Conservation (phyloP, 352 stramenopile species). For the Phytopythium mirpurense region DNA sequence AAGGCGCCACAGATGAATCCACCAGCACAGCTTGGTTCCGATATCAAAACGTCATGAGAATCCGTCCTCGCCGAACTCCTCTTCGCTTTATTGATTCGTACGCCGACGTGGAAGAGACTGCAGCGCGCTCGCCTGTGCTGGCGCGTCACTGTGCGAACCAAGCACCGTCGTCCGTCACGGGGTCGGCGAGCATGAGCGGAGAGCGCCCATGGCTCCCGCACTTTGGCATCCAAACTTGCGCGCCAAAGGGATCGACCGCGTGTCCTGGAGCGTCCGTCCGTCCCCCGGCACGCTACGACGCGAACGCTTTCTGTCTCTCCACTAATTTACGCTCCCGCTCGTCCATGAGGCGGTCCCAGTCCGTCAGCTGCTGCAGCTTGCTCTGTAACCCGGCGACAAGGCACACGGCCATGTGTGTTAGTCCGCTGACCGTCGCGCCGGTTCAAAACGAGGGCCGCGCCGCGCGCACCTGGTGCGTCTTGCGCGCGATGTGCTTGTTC, state of each 20-base stretch:
- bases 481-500: slow-evolving; percentile 69
- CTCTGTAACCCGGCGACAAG: slow-evolving; percentile 22
- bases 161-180: not conserved
- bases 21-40: too few relatives aligned
- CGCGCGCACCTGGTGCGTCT: slow-evolving; percentile 55
- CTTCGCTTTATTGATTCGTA: slow-evolving; percentile 1
- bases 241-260: not conserved
- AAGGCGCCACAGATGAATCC: too few relatives aligned
- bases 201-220: not conserved
- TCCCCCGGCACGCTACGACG: not conserved
- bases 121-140: not conserved
- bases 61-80: not conserved
- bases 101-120: not conserved
- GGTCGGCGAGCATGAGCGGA: not conserved
- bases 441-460: not conserved
- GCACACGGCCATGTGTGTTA: not conserved
- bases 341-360: slow-evolving; percentile 83
- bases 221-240: not conserved
- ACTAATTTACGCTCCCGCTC: slow-evolving; percentile 66
- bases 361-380: slow-evolving; percentile 72
- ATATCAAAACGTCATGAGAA: too few relatives aligned
- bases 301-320: slow-evolving; percentile 24
- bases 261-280: not conserved
- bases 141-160: not conserved
- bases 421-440: not conserved